phyloP scores from a whole-genome alignment of 2,329 filamentous ascomycete genomes.

The Emergomyces africanus region DNA sequence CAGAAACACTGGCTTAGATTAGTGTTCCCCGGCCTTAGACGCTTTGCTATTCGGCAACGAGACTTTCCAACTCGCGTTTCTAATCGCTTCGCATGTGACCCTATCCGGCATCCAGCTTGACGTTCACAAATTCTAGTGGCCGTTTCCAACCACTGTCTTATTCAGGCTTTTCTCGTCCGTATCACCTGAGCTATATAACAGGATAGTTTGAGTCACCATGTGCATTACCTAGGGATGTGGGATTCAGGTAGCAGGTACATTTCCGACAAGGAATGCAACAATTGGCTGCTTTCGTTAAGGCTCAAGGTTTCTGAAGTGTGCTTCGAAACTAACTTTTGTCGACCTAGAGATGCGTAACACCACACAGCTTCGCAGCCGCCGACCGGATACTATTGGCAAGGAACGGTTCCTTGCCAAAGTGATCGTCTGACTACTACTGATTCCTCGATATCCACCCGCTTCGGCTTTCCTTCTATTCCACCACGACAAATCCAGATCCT shows the following conservation, averaged over 20 bases:
- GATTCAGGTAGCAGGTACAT: not conserved
- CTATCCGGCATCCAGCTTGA: not conserved
- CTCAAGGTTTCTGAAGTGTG: not conserved
- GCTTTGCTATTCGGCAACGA: not conserved
- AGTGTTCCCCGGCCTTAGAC: not conserved
- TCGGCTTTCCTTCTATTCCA: not conserved
- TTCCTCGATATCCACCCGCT: not conserved
- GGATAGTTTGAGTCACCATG: not conserved
- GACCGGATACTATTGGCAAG: not conserved
- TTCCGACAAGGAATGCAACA: not conserved
- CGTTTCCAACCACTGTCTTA: not conserved
- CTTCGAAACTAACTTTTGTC: not conserved
- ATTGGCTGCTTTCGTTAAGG: not conserved
- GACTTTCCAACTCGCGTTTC: not conserved
- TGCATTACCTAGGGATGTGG: not conserved
- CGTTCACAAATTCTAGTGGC: not conserved
- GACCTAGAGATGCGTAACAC: not conserved
- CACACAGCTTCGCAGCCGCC: not conserved
- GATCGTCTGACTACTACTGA: not conserved
- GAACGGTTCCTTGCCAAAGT: not conserved
- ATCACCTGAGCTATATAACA: not conserved
- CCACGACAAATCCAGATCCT: not conserved
- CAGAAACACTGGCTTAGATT: not conserved
- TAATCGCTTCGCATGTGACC: slow-evolving; percentile 1
- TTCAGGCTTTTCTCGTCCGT: not conserved